A percentile compares a stretch with the other conserved stretches of the same genome.
Evolutionary conservation across 2,329 filamentous ascomycete species (phyloP).

Genomic region (Fusarium staphyleae): DNA sequence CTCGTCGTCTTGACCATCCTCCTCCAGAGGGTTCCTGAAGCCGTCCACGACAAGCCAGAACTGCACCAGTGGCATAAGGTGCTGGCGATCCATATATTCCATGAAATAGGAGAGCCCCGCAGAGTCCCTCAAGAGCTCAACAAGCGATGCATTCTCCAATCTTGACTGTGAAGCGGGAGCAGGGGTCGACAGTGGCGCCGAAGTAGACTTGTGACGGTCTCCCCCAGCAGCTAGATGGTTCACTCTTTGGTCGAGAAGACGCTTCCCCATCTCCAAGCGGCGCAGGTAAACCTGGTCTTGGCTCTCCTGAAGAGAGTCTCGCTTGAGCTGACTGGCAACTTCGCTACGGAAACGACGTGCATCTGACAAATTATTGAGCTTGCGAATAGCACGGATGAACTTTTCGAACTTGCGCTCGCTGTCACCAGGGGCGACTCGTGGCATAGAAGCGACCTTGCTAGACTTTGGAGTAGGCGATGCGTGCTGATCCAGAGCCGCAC

Average conservation of each 20-base stretch:
- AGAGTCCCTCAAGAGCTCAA: constrained; percentile 87
- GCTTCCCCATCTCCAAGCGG: constrained; percentile 89
- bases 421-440: constrained; percentile 80
- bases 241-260: constrained; percentile 88
- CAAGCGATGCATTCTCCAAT: constrained; percentile 77
- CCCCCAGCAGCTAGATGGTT: constrained; percentile 77
- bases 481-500: constrained; percentile 92
- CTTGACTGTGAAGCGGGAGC: constrained; percentile 57
- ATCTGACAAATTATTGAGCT: constrained; percentile 90
- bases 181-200: constrained; percentile 23
- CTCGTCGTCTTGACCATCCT: constrained; percentile 70
- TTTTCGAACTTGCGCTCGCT: constrained; percentile 93
- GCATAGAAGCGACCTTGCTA: constrained; percentile 72
- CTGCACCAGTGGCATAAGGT: constrained; percentile 87
- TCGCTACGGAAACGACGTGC: constrained; percentile 91
- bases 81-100: constrained; percentile 97
- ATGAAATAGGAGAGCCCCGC: constrained; percentile 97
- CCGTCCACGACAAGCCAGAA: constrained; percentile 99
- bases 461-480: constrained; percentile 78
- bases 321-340: constrained; percentile 88
- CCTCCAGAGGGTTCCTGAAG: constrained; percentile 91
- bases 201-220: constrained; percentile 50
- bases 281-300: constrained; percentile 88
- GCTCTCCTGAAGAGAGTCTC: constrained; percentile 77
- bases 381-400: constrained; percentile 87